Percentiles rank a stretch among this genome's conserved stretches.
Evolutionary conservation across 495 filamentous ascomycete species (phyloP).

Genomic region (Jackrogersella multiformis): DNA sequence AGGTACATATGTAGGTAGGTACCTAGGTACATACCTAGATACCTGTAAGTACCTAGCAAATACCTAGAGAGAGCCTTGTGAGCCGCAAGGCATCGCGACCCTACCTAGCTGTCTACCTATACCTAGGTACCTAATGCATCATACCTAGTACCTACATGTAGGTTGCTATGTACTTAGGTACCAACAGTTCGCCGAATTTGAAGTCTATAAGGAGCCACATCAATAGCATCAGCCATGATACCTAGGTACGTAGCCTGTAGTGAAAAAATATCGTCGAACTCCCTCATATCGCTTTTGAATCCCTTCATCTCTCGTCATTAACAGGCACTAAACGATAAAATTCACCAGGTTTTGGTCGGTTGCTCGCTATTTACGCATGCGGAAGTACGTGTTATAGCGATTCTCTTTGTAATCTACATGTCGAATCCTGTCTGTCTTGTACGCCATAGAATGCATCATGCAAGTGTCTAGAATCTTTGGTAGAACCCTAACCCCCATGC

Average conservation of each 20-base stretch:
- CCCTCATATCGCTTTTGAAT: background rate
- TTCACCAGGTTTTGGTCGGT: background rate
- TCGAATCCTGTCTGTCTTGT: conserved; percentile 13
- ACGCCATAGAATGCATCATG: conserved; percentile 42
- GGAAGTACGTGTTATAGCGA: conserved; percentile 13
- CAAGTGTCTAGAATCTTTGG: conserved; percentile 27
- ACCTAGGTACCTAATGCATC: too few species aligned
- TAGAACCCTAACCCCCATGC: conserved; percentile 2
- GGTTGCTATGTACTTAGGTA: too few species aligned
- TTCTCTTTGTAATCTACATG: conserved; percentile 28
- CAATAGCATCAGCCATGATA: too few species aligned
- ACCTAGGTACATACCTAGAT: too few species aligned
- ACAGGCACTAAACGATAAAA: background rate
- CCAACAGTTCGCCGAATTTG: background rate
- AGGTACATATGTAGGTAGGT: too few species aligned
- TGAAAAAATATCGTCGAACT: too few species aligned
- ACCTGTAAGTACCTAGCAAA: too few species aligned
- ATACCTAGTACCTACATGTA: too few species aligned
- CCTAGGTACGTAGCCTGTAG: too few species aligned
- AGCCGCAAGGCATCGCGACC: background rate
- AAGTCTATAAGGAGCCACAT: background rate
- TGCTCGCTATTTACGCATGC: conserved; percentile 4
- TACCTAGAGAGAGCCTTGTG: background rate
- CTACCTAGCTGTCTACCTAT: too few species aligned
- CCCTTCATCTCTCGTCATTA: background rate